Base-by-base conservation (phyloP, 352 stramenopile genomes). In the Thraustochytrium striatum region DNA sequence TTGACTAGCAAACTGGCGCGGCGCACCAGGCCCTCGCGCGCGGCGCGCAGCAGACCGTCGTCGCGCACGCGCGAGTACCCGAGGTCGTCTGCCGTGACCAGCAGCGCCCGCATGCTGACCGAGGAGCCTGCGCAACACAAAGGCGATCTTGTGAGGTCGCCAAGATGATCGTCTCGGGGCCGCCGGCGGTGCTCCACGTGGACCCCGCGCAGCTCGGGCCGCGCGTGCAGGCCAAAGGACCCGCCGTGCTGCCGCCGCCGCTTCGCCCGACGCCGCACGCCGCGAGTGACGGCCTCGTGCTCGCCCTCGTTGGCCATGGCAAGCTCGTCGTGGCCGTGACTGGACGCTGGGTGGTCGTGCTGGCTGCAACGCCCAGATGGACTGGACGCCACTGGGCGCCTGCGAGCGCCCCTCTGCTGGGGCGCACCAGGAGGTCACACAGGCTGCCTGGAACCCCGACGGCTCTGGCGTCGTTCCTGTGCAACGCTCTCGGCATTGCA, bases 251-350 rank as follows among this genome's bases (percentile, higher is more conserved):
- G 55, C 9, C 9, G 55, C 28, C 21, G 32, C 16, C 19, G 21
- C 8, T 13, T 11, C 3, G 5, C 28, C 28, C 55, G 55, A 36
- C 19, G 25, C 7, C 28, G 32, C 7, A 61, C 11, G 25, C 7
- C 5, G 55, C 36, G 16, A 9, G 13, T 11, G 55, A 70, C 19
- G 35, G 59, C 11, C 59, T 70, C 33, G 25, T 70, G 21, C 59
- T 70, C 21, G 59, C 9, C 59, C 3, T 57, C 59, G 25, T 11
- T 52, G n/a, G n/a, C 1, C 50, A 52, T n/a, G 65, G 65, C 13
- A 43, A 75, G n/a, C 65, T 75, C 28, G 65, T 61, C 9, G 30
- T 75, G 21, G 65, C 41, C 50, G 65, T 75, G 8, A 38, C 32
- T 13, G 25, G 30, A 3, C 11, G 19, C 47, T 58, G 41, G 21